Evolutionary conservation across 768 basidiomycete species (phyloP).

Genomic region (Russula compacta): DNA sequence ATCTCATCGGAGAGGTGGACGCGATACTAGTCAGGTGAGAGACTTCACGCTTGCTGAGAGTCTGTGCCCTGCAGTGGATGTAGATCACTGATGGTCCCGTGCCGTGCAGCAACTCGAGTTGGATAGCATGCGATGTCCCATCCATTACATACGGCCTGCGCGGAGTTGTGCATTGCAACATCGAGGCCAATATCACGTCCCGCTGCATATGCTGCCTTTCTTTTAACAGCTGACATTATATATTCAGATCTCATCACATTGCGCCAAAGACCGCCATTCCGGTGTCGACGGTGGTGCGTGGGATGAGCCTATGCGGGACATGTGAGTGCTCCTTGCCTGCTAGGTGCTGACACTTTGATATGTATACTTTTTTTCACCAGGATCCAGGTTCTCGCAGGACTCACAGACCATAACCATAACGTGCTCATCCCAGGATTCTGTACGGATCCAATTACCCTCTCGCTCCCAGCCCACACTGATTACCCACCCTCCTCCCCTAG

Average conservation of each 20-base stretch:
- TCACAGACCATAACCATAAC: conserved; percentile 47
- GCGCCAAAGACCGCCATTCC: conserved; percentile 75
- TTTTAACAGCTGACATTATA: neutral
- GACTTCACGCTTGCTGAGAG: neutral
- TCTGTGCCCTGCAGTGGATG: neutral
- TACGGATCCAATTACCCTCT: conserved; percentile 24
- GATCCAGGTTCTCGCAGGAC: conserved; percentile 66
- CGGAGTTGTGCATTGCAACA: conserved; percentile 82
- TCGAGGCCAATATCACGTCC: conserved; percentile 43
- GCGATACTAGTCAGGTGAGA: conserved; percentile 77
- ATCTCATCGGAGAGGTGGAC: conserved; percentile 77
- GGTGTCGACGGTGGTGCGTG: conserved; percentile 89
- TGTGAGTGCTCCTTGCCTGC: conserved; percentile 38
- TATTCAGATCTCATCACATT: conserved; percentile 53
- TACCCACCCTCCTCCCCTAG: conserved; percentile 28
- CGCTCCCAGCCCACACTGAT: neutral
- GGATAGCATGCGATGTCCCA: conserved; percentile 88
- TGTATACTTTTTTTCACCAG: conserved; percentile 29
- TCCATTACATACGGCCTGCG: conserved; percentile 94
- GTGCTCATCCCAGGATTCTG: conserved; percentile 79
- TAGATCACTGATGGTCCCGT: neutral
- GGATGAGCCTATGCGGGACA: conserved; percentile 87
- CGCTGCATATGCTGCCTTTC: neutral
- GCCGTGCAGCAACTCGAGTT: conserved; percentile 75
- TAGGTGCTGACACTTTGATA: neutral